These are phyloP conservation scores for Olyra latifolia DNA, from an alignment of 176 grass and related monocot genomes.

Conservation along the genomic window DNA sequence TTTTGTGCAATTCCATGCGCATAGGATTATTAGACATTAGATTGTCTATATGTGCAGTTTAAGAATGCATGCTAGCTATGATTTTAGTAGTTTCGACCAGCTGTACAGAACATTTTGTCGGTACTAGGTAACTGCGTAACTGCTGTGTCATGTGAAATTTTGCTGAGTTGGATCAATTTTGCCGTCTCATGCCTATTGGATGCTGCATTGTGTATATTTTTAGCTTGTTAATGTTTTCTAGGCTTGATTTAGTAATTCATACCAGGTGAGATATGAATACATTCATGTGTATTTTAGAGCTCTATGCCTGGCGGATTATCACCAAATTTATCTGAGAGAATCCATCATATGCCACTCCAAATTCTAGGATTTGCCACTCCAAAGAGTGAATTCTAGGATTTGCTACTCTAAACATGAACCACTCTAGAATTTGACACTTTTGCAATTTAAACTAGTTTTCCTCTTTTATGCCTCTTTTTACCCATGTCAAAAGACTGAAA, in stretches of 20 bases:
- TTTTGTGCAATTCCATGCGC: neutral
- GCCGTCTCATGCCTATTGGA: neutral
- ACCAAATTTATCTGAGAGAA: neutral
- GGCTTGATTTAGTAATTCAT: constrained; percentile 6
- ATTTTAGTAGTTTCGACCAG: constrained; percentile 10
- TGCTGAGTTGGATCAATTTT: constrained; percentile 10
- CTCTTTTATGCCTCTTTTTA: too few relatives aligned
- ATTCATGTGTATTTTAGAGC: neutral
- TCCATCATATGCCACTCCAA: too few relatives aligned
- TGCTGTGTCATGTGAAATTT: neutral
- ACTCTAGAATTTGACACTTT: too few relatives aligned
- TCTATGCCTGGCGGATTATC: neutral
- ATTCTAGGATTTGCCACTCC: too few relatives aligned
- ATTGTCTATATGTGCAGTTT: neutral
- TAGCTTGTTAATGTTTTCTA: neutral
- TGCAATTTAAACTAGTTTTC: too few relatives aligned
- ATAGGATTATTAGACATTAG: neutral
- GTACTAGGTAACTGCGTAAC: neutral
- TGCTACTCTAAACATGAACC: too few relatives aligned
- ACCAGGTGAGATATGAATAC: neutral
- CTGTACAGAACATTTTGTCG: constrained; percentile 10
- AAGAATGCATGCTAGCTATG: neutral
- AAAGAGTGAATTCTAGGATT: too few relatives aligned
- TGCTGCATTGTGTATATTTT: constrained; percentile 13
- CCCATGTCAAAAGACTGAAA: too few relatives aligned